Percentiles rank a stretch among this genome's conserved stretches.
Evolutionary conservation across 2,329 filamentous ascomycete genomes (phyloP).

Genomic region (Nakataea oryzae): DNA sequence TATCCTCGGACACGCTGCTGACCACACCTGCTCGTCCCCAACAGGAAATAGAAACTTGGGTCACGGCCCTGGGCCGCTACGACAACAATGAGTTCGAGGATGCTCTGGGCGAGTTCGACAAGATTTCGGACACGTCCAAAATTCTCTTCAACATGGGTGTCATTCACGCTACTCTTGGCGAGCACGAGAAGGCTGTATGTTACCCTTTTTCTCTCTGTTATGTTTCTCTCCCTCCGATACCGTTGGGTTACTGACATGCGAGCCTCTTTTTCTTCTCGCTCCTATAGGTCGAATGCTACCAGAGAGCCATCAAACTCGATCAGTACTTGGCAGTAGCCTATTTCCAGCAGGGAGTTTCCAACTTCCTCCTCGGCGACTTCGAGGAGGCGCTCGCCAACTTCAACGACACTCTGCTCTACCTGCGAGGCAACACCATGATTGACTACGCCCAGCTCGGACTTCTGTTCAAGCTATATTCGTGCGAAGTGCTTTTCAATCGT

Average conservation of each 20-base stretch:
- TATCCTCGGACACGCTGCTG: not conserved
- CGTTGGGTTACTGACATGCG: constrained; percentile 8
- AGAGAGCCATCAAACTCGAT: constrained; percentile 80
- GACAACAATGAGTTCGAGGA: constrained; percentile 97
- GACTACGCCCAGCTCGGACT: constrained; percentile 95
- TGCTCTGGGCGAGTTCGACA: constrained; percentile 71
- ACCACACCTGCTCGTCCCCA: not conserved
- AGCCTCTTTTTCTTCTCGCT: constrained; percentile 2
- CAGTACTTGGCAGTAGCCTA: constrained; percentile 96
- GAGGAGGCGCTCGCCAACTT: constrained; percentile 97
- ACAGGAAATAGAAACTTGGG: constrained; percentile 98
- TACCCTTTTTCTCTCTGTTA: not conserved
- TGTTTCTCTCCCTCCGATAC: constrained; percentile 6
- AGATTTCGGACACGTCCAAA: constrained; percentile 90
- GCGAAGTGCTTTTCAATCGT: constrained; percentile 94
- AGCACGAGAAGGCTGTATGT: constrained; percentile 89
- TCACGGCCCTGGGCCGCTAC: constrained; percentile 79
- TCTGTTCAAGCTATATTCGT: constrained; percentile 93
- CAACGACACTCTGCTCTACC: constrained; percentile 91
- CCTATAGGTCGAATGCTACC: constrained; percentile 80
- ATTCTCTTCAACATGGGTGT: constrained; percentile 98
- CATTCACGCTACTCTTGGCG: constrained; percentile 90
- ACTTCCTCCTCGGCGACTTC: constrained; percentile 93
- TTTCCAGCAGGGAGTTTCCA: constrained; percentile 97
- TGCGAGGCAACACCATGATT: constrained; percentile 93